Evolutionary conservation across 1,284 basidiomycete genomes (phyloP), one percentile per base, ranked within the genome.

Genomic region (Ustilago hordei): DNA sequence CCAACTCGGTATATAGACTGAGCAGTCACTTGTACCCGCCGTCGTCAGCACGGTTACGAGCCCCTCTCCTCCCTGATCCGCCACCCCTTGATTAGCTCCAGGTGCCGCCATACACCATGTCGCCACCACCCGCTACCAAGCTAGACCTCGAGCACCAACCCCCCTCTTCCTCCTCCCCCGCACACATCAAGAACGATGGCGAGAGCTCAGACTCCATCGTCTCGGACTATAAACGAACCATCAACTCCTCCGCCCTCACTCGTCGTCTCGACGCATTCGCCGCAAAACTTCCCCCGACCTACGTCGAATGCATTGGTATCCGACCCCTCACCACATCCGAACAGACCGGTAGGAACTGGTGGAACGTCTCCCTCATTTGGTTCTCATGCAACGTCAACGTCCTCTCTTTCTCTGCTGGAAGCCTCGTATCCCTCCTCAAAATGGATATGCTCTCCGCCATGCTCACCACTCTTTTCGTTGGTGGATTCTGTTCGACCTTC

Each of bases 361-460:
- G 88, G 88, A 89, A 89, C 76, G 71, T 77, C 28, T 43, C 63
- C 5, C 61, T 79, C 19, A 65, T 85, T 53, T 85, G 84, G 84
- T 84, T 83, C 59, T 79, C 73, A 19, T 76, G 73, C 55, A 83
- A 83, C 71, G 73, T 83, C 64, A 82, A 81, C 55, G 81, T 80
- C 1, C 81, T 86, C 19, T 90, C 89, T 1, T 89, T 91, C 60
- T 90, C 91, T 0, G 88, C 91, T 31, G 91, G 91, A 6, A 87
- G 89, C 19, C 86, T 91, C 31, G 90, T 87, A 0, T 89, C 87
- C n/a, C 83, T 86, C 75, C 90, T 88, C 78, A 89, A 88, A 9
- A 88, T 92, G 57, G 89, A 89, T 9, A 88, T 91, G 59, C 85
- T 87, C 80, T 87, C 55, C 66, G 81, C 86, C 34, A 79, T 87